Conservation (phyloP, 2,329 filamentous ascomycete genomes). For the Lomentospora prolificans region DNA sequence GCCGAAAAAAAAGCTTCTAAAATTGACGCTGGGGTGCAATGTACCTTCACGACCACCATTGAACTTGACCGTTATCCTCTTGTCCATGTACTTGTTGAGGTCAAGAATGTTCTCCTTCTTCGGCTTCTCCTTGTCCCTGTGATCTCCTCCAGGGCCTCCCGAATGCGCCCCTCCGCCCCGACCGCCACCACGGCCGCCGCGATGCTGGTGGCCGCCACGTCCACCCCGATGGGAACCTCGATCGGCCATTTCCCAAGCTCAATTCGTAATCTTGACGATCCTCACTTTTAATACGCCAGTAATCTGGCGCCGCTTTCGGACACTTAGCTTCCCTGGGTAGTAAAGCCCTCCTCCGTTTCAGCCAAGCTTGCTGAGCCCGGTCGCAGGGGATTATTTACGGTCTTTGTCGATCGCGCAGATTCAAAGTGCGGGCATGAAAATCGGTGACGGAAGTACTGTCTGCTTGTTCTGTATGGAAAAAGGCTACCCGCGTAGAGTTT, state of each 20-base stretch:
- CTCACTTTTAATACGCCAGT: not conserved
- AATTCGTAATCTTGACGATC: not conserved
- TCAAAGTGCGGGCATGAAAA: not conserved
- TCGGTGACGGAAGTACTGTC: not conserved
- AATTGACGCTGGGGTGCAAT: slow-evolving; percentile 14
- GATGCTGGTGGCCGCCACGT: slow-evolving; percentile 34
- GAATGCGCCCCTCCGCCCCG: slow-evolving; percentile 23
- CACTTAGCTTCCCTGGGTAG: too few relatives aligned
- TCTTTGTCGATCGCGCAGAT: too few relatives aligned
- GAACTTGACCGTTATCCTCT: slow-evolving; percentile 91
- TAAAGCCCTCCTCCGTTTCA: too few relatives aligned
- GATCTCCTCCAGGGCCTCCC: slow-evolving; percentile 30
- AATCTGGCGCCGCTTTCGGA: too few relatives aligned
- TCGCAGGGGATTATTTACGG: too few relatives aligned
- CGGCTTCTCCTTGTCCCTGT: slow-evolving; percentile 56
- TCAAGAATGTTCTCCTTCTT: slow-evolving; percentile 99
- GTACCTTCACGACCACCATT: slow-evolving; percentile 85
- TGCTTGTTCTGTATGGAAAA: not conserved
- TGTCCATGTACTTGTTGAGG: slow-evolving; percentile 92
- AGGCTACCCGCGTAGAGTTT: slow-evolving; percentile 3
- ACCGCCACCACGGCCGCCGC: slow-evolving; percentile 34
- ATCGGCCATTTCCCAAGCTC: slow-evolving; percentile 9
- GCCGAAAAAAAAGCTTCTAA: not conserved
- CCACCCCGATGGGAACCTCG: slow-evolving; percentile 27
- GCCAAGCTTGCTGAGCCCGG: too few relatives aligned